Base-by-base conservation (phyloP, 2,329 filamentous ascomycete species). In the Fusarium sp. region DNA sequence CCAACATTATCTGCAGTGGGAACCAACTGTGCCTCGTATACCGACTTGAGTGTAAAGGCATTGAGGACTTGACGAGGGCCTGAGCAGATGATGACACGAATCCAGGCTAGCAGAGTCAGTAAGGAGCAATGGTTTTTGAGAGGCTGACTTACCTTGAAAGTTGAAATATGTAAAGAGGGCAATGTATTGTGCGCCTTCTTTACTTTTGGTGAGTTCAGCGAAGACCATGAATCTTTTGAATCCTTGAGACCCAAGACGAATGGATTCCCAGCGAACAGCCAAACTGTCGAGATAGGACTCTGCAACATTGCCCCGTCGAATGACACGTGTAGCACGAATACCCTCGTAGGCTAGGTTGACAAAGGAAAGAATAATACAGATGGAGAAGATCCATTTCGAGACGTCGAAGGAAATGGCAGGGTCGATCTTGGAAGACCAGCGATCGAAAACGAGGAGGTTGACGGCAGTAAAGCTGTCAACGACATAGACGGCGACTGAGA, bases 141-240 rank as follows among this genome's bases (percentile, higher is more conserved):
- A 20, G 18, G 24, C 24, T 7, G 18, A 79, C 86, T 80, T 78
- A 89, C 88, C 84, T 78, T 91, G 88, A 58, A 91, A 89, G 57
- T 82, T 91, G 80, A 97, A 97, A 79, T 97, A 97, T 29, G 94
- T 92, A 79, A 97, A 97, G 7, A 97, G 85, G 5, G 95, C 95
- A 71, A 97, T 87, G 76, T 97, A 97, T 79, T 97, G 94, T 61
- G 91, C 91, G 20, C 94, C 94, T 81, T 97, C 97, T 77, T 92
- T 95, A 80, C 92, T 94, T 82, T 95, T 96, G 15, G 95, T 97
- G 78, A 98, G 83, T 76, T 94, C 92, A 18, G 94, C 91, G 78
- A 97, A 97, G 71, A 98, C 94, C n/a, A 97, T 81, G 78, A 97
- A 99, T 53, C 95, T 88, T 75, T 90, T 91, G 89, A 91, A 99